Conservation (phyloP, 768 basidiomycete species). For the Phanerochaete sordida region DNA sequence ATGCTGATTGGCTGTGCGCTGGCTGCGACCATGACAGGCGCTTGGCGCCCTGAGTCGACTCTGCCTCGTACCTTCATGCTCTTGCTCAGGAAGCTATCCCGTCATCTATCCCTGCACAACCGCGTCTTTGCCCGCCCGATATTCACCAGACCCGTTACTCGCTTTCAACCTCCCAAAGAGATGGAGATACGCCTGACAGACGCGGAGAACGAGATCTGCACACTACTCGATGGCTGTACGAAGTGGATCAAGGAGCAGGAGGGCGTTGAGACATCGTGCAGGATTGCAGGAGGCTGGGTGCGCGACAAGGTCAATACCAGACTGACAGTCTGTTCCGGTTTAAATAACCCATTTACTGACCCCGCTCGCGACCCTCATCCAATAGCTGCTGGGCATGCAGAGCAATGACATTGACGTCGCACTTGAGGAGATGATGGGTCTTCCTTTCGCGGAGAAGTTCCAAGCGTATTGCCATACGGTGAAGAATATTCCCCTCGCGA, state of each 20-base stretch:
- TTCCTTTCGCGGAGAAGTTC: constrained; percentile 81
- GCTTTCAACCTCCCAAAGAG: constrained; percentile 21
- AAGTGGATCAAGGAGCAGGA: constrained; percentile 48
- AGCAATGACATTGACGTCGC: constrained; percentile 96
- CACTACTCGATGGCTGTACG: constrained; percentile 78
- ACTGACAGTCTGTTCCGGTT: not conserved
- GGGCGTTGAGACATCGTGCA: constrained; percentile 60
- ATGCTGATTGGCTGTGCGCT: not conserved
- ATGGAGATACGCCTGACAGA: constrained; percentile 55
- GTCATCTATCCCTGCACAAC: not conserved
- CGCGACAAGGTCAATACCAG: constrained; percentile 81
- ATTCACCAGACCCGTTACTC: not conserved
- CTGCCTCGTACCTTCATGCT: not conserved
- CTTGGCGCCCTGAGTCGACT: not conserved
- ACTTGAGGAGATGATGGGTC: constrained; percentile 84
- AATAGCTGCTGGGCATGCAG: constrained; percentile 76
- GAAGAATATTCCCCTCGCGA: constrained; percentile 50
- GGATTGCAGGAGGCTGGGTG: constrained; percentile 98
- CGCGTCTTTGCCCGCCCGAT: not conserved
- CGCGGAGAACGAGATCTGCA: constrained; percentile 66
- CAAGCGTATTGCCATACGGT: constrained; percentile 52
- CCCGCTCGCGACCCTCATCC: too few relatives aligned
- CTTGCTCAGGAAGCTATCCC: not conserved
- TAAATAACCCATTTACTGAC: too few relatives aligned
- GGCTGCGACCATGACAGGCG: not conserved